Conservation (phyloP, 108 stramenopile genomes). For the Asterionellopsis glacialis region DNA sequence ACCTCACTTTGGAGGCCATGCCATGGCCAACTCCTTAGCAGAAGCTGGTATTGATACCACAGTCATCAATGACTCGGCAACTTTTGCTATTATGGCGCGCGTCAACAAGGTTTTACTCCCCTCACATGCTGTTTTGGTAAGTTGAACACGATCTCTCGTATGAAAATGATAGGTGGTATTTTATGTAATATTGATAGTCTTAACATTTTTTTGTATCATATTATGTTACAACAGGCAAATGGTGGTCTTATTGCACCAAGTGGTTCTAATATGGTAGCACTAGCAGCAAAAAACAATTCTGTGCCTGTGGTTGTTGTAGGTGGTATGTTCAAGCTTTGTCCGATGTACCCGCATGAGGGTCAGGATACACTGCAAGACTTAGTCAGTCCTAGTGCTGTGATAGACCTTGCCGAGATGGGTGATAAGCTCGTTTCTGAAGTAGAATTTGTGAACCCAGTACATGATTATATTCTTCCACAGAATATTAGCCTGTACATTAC, state of each 20-base stretch:
- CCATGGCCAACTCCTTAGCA: constrained; percentile 83
- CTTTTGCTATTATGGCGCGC: constrained; percentile 75
- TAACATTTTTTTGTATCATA: too few relatives aligned
- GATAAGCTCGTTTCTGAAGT: constrained; percentile 48
- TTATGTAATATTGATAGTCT: too few relatives aligned
- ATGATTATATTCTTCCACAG: constrained; percentile 93
- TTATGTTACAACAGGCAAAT: constrained; percentile 72
- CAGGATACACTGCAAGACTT: constrained; percentile 93
- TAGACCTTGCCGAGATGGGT: constrained; percentile 57
- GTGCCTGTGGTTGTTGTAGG: constrained; percentile 93
- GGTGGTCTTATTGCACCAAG: constrained; percentile 91
- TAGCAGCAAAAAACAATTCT: constrained; percentile 90
- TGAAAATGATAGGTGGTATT: too few relatives aligned
- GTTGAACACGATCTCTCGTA: too few relatives aligned
- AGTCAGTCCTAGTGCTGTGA: constrained; percentile 59
- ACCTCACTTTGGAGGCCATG: constrained; percentile 79
- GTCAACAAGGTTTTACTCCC: constrained; percentile 94
- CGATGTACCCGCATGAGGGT: constrained; percentile 95
- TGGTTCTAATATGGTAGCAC: constrained; percentile 87
- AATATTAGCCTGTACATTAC: constrained; percentile 91
- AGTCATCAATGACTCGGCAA: constrained; percentile 52
- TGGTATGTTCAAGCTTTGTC: constrained; percentile 95
- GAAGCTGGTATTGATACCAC: constrained; percentile 67
- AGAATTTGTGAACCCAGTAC: constrained; percentile 90
- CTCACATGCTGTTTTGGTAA: constrained; percentile 78